Evolutionary conservation across 306 rosid species (phyloP).

Genomic region (Quercus gilva): DNA sequence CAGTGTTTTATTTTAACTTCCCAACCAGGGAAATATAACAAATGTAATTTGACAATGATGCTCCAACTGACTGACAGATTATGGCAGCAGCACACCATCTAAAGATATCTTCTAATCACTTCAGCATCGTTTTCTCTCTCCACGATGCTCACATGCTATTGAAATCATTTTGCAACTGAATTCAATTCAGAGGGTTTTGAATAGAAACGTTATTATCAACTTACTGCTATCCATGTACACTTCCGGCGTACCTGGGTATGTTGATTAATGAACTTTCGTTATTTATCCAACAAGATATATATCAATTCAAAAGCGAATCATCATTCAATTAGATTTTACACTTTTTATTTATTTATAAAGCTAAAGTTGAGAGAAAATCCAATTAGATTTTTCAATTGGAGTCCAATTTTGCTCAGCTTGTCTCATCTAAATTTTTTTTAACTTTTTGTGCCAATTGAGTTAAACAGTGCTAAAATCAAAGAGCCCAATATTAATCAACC

Average conservation of each 20-base stretch:
- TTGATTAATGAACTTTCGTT: too few species aligned
- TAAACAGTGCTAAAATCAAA: too few species aligned
- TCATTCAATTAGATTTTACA: background rate
- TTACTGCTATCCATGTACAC: too few species aligned
- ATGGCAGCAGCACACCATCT: background rate
- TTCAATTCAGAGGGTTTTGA: background rate
- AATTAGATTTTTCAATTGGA: too few species aligned
- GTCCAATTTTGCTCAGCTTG: too few species aligned
- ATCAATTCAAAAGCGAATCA: background rate
- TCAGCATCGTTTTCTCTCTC: background rate
- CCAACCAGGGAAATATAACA: constrained; percentile 9
- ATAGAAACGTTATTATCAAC: background rate
- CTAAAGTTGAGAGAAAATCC: too few species aligned
- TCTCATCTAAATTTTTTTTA: too few species aligned
- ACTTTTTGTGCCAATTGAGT: too few species aligned
- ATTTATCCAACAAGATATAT: background rate
- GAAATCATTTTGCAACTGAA: background rate
- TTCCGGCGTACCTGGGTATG: too few species aligned
- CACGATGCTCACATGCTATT: background rate
- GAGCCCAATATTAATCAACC: too few species aligned
- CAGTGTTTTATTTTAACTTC: background rate
- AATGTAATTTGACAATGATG: background rate
- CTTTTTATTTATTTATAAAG: background rate
- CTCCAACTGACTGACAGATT: background rate
- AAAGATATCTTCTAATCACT: background rate